These are phyloP conservation scores for Urochloa ruziziensis DNA, from an alignment of 176 grass and related monocot species.

Conservation along the genomic window DNA sequence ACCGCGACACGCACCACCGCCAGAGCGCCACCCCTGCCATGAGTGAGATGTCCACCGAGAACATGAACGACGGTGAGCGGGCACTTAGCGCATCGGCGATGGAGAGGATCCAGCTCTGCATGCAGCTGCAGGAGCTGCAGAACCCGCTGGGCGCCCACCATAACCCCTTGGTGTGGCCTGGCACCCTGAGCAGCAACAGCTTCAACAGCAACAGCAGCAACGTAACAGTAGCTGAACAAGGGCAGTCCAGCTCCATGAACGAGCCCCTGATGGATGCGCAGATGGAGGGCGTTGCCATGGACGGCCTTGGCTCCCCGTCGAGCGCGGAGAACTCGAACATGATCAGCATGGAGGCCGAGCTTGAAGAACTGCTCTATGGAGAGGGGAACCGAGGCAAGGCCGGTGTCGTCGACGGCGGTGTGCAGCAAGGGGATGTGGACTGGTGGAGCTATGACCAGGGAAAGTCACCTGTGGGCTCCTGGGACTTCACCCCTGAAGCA, in stretches of 20 bases:
- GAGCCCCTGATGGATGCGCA: conserved; percentile 16
- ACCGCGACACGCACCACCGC: conserved; percentile 41
- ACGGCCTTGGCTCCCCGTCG: conserved; percentile 49
- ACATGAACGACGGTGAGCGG: conserved; percentile 2
- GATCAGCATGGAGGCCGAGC: conserved; percentile 63
- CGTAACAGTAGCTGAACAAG: conserved; percentile 34
- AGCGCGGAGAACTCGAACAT: conserved; percentile 47
- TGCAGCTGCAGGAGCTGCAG: conserved; percentile 73
- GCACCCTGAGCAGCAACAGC: conserved; percentile 10
- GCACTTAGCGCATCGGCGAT: conserved; percentile 72
- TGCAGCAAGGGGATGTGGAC: conserved; percentile 41
- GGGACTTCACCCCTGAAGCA: conserved; percentile 50
- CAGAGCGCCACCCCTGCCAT: neutral
- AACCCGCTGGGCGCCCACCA: conserved; percentile 32
- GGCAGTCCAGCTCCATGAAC: conserved; percentile 21
- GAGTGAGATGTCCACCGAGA: conserved; percentile 17
- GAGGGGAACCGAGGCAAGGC: neutral
- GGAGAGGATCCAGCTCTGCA: conserved; percentile 84
- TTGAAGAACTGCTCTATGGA: conserved; percentile 66
- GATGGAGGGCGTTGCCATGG: conserved; percentile 15
- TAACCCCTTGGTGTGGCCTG: conserved; percentile 50
- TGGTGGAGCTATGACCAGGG: conserved; percentile 68
- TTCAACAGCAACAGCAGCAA: conserved; percentile 16
- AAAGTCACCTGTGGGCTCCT: conserved; percentile 43
- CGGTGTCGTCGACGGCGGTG: neutral